phyloP scores from a whole-genome alignment of 176 grass and related monocot species.

The Areca catechu region DNA sequence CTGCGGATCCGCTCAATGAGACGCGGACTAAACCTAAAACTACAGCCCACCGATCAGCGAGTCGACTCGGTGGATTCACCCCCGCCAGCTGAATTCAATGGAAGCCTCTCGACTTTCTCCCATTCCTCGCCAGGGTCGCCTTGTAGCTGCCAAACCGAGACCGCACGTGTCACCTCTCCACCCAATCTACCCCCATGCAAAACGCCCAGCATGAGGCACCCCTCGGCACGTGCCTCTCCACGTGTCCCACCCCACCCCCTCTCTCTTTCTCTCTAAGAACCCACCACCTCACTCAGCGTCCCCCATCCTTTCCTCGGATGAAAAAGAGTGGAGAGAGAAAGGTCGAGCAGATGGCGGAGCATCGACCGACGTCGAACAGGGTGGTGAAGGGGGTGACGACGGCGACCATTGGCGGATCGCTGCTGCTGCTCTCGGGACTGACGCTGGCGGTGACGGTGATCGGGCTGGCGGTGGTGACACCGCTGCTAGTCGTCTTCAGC shows the following conservation, averaged over 20 bases:
- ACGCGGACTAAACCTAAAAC: too few species aligned
- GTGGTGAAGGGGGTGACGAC: slow-evolving; percentile 56
- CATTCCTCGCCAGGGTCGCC: too few species aligned
- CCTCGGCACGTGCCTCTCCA: slow-evolving; percentile 3
- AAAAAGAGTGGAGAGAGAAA: neutral
- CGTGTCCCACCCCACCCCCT: neutral
- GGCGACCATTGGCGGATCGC: slow-evolving; percentile 42
- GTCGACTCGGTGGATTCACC: too few species aligned
- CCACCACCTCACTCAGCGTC: neutral
- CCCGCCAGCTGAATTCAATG: too few species aligned
- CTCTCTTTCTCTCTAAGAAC: neutral
- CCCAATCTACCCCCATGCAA: slow-evolving; percentile 14
- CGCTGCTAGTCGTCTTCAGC: slow-evolving; percentile 89
- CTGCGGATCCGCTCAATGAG: too few species aligned
- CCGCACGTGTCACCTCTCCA: slow-evolving; percentile 32
- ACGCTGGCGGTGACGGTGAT: slow-evolving; percentile 64
- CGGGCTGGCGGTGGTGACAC: slow-evolving; percentile 59
- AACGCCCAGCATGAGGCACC: slow-evolving; percentile 14
- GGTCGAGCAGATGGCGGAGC: slow-evolving; percentile 8
- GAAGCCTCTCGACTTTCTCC: too few species aligned
- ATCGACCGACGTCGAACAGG: slow-evolving; percentile 11
- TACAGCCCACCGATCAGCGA: too few species aligned
- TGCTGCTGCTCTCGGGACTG: slow-evolving; percentile 72
- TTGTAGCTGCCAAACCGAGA: neutral
- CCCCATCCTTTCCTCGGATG: too few species aligned